These are phyloP conservation scores for Rosa chinensis DNA, from an alignment of 306 rosid species.

Conservation along the genomic window DNA sequence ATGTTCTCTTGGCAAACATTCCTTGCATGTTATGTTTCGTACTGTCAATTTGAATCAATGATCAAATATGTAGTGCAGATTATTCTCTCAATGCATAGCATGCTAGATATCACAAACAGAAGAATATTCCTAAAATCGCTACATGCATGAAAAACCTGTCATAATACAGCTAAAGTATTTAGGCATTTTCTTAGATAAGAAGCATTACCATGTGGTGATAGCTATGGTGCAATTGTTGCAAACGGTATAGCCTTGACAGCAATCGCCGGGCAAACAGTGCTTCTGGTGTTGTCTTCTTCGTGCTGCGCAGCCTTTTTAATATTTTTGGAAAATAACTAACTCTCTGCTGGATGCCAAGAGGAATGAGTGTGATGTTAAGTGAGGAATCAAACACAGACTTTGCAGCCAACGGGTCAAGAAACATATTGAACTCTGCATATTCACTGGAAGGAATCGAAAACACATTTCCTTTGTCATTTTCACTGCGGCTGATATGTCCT, in stretches of 20 bases:
- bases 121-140: background rate
- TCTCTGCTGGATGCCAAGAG: slow-evolving; percentile 55
- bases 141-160: background rate
- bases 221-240: slow-evolving; percentile 50
- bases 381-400: slow-evolving; percentile 57
- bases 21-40: background rate
- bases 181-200: background rate
- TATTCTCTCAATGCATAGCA: background rate
- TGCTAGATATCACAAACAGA: background rate
- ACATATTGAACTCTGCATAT: slow-evolving; percentile 88
- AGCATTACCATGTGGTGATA: slow-evolving; percentile 75
- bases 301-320: slow-evolving; percentile 24
- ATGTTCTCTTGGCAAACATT: background rate
- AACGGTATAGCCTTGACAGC: slow-evolving; percentile 43
- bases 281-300: slow-evolving; percentile 62
- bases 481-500: slow-evolving; percentile 58
- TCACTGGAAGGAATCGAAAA: slow-evolving; percentile 66
- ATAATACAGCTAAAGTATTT: background rate
- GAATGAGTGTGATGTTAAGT: slow-evolving; percentile 67
- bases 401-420: slow-evolving; percentile 84
- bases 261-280: slow-evolving; percentile 47
- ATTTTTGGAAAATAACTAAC: slow-evolving; percentile 50
- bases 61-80: background rate
- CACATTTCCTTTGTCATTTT: slow-evolving; percentile 62
- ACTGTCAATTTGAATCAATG: background rate